A percentile compares a stretch with the other conserved stretches of the same genome.
phyloP scores from a whole-genome alignment of 805 yeast species.

The Saturnispora kantuleensis region DNA sequence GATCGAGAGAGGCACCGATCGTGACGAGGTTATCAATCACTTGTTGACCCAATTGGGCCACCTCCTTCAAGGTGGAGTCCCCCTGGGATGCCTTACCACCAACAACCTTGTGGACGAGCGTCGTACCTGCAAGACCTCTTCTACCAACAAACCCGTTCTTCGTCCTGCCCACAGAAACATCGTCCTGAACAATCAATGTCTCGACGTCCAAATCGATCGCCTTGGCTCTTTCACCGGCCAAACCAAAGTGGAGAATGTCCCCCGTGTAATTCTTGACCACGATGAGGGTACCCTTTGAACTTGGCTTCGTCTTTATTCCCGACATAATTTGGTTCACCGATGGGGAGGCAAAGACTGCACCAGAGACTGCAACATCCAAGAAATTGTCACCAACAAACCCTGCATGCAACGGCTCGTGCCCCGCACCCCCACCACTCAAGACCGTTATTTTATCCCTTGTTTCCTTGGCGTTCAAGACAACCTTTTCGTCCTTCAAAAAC shows the following conservation, averaged over 20 bases:
- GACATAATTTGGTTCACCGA: constrained; percentile 70
- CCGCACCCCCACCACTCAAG: constrained; percentile 90
- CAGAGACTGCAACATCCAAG: constrained; percentile 81
- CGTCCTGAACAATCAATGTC: constrained; percentile 76
- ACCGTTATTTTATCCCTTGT: constrained; percentile 49
- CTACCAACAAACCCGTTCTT: constrained; percentile 91
- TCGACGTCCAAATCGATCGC: constrained; percentile 65
- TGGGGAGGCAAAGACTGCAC: constrained; percentile 90
- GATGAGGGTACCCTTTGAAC: constrained; percentile 57
- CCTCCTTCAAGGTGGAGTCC: constrained; percentile 34
- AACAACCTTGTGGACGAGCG: constrained; percentile 71
- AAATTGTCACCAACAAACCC: constrained; percentile 84
- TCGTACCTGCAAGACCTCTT: constrained; percentile 90
- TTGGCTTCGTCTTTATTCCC: constrained; percentile 49
- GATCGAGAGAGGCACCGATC: constrained; percentile 81
- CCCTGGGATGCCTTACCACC: constrained; percentile 47
- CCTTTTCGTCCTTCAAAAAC: constrained; percentile 47
- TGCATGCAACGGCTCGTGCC: constrained; percentile 92
- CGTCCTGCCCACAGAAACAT: constrained; percentile 85
- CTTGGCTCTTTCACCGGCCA: constrained; percentile 82
- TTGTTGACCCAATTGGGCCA: constrained; percentile 48
- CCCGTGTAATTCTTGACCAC: constrained; percentile 93
- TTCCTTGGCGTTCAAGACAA: constrained; percentile 34
- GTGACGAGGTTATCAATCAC: constrained; percentile 67
- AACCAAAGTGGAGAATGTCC: constrained; percentile 84